Conservation (phyloP, 441 rosid genomes). For the Capsella rubella region DNA sequence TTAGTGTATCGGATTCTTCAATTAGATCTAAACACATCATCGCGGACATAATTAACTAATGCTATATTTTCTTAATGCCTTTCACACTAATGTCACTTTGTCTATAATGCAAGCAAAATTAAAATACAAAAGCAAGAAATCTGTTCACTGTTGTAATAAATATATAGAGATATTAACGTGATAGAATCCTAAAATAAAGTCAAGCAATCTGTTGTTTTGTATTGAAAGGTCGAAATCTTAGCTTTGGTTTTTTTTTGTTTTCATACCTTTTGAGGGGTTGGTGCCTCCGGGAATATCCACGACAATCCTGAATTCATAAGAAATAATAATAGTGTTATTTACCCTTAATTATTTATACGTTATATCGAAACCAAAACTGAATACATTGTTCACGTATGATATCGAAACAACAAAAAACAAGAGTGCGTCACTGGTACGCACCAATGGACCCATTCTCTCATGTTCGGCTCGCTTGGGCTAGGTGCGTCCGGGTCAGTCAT, state of each 20-base stretch:
- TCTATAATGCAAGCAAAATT: neutral
- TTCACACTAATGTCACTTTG: constrained; percentile 26
- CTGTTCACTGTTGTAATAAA: neutral
- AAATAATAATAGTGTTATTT: neutral
- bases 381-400: neutral
- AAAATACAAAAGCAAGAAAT: neutral
- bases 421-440: constrained; percentile 33
- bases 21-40: constrained; percentile 23
- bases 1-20: neutral
- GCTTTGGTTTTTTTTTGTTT: neutral
- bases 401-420: neutral
- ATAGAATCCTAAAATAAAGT: neutral
- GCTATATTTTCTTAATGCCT: constrained; percentile 3
- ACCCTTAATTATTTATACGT: neutral
- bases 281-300: constrained; percentile 82
- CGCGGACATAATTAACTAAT: constrained; percentile 11
- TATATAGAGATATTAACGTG: neutral
- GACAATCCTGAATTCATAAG: constrained; percentile 61
- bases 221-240: neutral
- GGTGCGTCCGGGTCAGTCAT: constrained; percentile 98
- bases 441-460: constrained; percentile 96
- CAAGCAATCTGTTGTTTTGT: neutral
- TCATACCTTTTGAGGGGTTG: constrained; percentile 54
- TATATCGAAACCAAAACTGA: too few relatives aligned
- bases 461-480: constrained; percentile 88